Base-by-base conservation (phyloP, 2,329 filamentous ascomycete genomes). In the Fusarium sp. region DNA sequence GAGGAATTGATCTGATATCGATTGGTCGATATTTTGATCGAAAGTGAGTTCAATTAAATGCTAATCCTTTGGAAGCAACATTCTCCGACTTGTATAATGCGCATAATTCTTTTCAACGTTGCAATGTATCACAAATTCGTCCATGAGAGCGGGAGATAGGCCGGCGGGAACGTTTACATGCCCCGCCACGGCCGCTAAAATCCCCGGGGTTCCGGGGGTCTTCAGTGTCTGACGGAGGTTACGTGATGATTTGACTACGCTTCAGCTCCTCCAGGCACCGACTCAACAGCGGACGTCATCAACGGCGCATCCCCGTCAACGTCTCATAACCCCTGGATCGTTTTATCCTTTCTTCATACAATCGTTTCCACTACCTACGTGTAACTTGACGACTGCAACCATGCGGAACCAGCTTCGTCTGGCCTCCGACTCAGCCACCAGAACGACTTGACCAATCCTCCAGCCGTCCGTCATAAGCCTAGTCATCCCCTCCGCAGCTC, bases 361-460 rank as follows among this genome's bases (percentile, higher is more conserved):
- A 63, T 68, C 37, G 11, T 25, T 35, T 54, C 50, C 64, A 63
- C 32, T 50, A 20, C 64, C 30, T 32, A 32, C 30, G 47, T 52
- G 43, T 37, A 65, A 65, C 69, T 75, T 73, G 63, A 69, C 69
- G 72, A 69, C 70, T 74, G 79, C 75, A 70, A 80, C 70, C 68
- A 82, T 82, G 80, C 77, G 74, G 78, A 76, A 74, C 76, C 78
- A 75, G 73, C 74, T 65, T 69, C 74, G 69, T 68, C 75, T 77
- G 65, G 72, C 73, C 63, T 74, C 73, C 65, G 66, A 78, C 73
- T 72, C 78, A 74, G 73, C 73, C 76, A 72, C 70, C 27, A 68
- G 68, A 50, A 74, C 76, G 71, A 76, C 76, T 72, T 79, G 77
- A 80, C 74, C 73, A 75, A 75, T 65, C 60, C 47, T 68, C 71